A percentile compares a stretch with the other conserved stretches of the same genome.
Evolutionary conservation across 179 eudicot species (phyloP).

Genomic region (Monotropa hypopitys): DNA sequence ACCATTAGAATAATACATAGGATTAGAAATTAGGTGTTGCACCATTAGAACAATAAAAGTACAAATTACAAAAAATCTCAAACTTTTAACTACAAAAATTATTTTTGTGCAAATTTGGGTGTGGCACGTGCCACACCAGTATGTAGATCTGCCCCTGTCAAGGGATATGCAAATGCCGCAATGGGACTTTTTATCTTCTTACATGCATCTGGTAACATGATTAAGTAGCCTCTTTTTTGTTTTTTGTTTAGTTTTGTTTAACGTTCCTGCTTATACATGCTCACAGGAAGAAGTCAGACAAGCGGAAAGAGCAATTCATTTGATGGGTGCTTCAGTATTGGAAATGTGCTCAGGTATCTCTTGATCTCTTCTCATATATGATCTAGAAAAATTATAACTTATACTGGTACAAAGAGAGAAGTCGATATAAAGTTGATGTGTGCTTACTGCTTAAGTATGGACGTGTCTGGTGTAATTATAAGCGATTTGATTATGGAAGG

Average conservation of each 20-base stretch:
- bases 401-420: neutral
- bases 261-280: slow-evolving; percentile 9
- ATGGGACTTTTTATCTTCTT: neutral
- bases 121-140: too few species aligned
- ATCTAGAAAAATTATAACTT: neutral
- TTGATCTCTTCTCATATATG: slow-evolving; percentile 13
- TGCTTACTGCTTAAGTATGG: neutral
- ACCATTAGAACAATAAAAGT: too few species aligned
- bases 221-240: neutral
- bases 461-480: neutral
- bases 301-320: slow-evolving; percentile 53
- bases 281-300: slow-evolving; percentile 60
- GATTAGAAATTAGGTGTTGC: too few species aligned
- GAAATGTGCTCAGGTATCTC: slow-evolving; percentile 53
- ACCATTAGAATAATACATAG: too few species aligned
- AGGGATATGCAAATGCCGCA: neutral
- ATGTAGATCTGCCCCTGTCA: neutral
- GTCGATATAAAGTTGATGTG: neutral
- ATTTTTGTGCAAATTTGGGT: too few species aligned
- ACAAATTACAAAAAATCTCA: too few species aligned
- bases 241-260: neutral
- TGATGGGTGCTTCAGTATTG: slow-evolving; percentile 80
- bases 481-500: neutral
- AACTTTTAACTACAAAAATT: too few species aligned
- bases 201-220: neutral